These are phyloP conservation scores for Ustilago bromivora DNA, from an alignment of 1,284 basidiomycete species.

Conservation along the genomic window DNA sequence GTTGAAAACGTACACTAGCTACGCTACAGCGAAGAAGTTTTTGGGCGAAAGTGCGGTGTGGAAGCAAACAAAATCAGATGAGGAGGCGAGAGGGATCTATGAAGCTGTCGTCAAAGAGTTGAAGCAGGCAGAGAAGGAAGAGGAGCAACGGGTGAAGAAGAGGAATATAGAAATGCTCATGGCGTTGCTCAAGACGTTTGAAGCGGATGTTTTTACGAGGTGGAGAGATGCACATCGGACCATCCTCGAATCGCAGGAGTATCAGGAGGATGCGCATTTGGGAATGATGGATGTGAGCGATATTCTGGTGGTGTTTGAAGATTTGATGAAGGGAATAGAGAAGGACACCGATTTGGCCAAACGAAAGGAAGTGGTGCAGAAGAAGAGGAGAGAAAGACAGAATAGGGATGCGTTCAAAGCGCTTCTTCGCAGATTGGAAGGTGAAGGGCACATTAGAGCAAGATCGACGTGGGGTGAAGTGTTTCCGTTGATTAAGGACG, in stretches of 20 bases:
- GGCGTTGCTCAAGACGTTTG: constrained; percentile 64
- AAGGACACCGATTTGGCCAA: constrained; percentile 42
- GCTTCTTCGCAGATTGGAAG: constrained; percentile 79
- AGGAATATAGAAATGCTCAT: constrained; percentile 61
- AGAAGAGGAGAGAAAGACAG: constrained; percentile 51
- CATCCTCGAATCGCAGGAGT: constrained; percentile 63
- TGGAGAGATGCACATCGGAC: constrained; percentile 68
- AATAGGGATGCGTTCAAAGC: constrained; percentile 72
- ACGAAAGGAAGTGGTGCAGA: constrained; percentile 22
- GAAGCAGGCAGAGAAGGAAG: constrained; percentile 44
- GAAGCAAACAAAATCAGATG: constrained; percentile 43
- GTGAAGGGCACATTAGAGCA: constrained; percentile 79
- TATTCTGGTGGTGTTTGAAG: constrained; percentile 66
- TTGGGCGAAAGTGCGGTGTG: constrained; percentile 27
- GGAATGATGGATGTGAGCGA: constrained; percentile 54
- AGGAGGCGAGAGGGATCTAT: constrained; percentile 50
- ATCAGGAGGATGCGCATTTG: constrained; percentile 51
- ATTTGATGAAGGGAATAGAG: constrained; percentile 61
- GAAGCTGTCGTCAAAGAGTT: constrained; percentile 50
- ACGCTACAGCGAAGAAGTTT: constrained; percentile 55
- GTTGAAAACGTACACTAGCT: constrained; percentile 60
- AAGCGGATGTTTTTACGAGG: constrained; percentile 61
- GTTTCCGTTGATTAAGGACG: constrained; percentile 80
- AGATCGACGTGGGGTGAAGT: constrained; percentile 91
- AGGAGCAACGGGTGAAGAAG: constrained; percentile 36